These are phyloP conservation scores for Rhizopogon salebrosus DNA, from an alignment of 768 basidiomycete species.

Conservation along the genomic window DNA sequence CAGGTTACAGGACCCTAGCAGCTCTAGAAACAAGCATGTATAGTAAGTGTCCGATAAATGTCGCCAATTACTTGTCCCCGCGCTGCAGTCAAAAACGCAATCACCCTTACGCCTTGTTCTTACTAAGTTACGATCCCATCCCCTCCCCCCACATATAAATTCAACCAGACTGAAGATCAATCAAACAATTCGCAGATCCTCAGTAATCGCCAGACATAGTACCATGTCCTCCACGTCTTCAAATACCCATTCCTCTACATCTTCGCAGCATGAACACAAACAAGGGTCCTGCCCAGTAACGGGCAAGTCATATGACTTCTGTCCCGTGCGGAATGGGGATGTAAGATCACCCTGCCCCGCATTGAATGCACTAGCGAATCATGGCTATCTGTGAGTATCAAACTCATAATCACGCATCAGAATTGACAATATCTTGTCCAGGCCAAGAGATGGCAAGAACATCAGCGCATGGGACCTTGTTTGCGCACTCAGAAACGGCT, in stretches of 20 bases:
- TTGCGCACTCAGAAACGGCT: conserved; percentile 43
- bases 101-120: background rate
- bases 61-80: background rate
- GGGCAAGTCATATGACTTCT: conserved; percentile 36
- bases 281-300: conserved; percentile 36
- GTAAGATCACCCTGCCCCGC: conserved; percentile 69
- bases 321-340: conserved; percentile 42
- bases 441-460: conserved; percentile 48
- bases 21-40: too few relatives aligned
- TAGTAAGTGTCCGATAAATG: too few relatives aligned
- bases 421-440: conserved; percentile 16
- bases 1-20: too few relatives aligned
- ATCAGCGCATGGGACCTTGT: conserved; percentile 37
- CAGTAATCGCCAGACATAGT: background rate
- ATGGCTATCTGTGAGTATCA: conserved; percentile 61
- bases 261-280: conserved; percentile 13
- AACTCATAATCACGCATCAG: background rate
- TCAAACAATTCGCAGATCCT: background rate
- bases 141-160: background rate
- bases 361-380: conserved; percentile 69
- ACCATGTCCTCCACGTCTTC: background rate
- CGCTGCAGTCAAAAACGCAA: background rate
- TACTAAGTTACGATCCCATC: background rate
- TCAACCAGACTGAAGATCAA: background rate
- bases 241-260: conserved; percentile 3